Base-by-base conservation (phyloP, 805 yeast genomes). In the Candida morakotiae region DNA sequence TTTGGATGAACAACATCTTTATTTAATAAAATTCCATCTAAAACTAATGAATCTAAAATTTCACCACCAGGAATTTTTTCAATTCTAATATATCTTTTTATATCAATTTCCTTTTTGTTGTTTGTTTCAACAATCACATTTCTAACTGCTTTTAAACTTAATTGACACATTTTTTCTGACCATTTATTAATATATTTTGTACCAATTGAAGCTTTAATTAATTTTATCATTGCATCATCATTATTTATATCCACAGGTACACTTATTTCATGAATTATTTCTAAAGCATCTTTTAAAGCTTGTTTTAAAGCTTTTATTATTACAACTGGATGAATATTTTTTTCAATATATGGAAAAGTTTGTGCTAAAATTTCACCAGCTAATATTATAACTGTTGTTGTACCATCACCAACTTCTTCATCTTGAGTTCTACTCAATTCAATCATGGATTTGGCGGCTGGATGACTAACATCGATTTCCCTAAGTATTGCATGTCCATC, bases 21-120 rank as follows among this genome's bases (percentile, higher is more conserved):
- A 70, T 93, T 93, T 52, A 93, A 75, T 66, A 93, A 69, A 36
- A 91, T 83, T 46, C 99, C 99, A 54, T 85, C 89, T 53, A 93
- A 71, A 11, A 93, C 96, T 45, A 73, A 73, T 31, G 89, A 80
- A 51, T 91, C 96, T 49, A 87, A 82, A 45, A 93, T 87, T 48
- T 93, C 98, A 28, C 97, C 98, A 55, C 99, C 99, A 30, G 98
- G 96, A 43, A 93, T 83, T 69, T 93, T 93, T 66, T 93, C 98
- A 41, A 93, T 79, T 48, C 96, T 79, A 16, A 83, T 91, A 57
- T 87, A 93, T 62, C 98, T 77, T 71, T 93, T 93, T 56, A 81
- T 79, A 61, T 93, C 98, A 48, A 93, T 85, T 60, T 91, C 96
- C n/a, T 24, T 24, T 58, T 77, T 81, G 51, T 77, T 77, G 25